Base-by-base conservation (phyloP, 176 grass and related monocot genomes). In the Hordeum marinum region DNA sequence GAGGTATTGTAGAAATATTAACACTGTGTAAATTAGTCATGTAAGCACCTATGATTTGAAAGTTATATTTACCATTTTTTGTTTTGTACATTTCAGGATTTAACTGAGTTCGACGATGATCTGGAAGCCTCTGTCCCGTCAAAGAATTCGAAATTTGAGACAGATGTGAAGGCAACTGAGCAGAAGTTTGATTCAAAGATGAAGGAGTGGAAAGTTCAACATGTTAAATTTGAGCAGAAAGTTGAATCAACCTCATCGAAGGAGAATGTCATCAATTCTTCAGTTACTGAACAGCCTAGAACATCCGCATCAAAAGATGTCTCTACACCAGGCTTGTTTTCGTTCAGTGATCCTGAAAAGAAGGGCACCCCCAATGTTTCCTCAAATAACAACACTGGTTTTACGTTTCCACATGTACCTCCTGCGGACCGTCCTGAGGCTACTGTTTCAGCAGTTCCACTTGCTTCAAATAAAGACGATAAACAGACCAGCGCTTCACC, bases 101-200 rank as follows among this genome's bases (percentile, higher is more conserved):
- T 85, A 25, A 6, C 13, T 14, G 90, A 89, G 46, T 72, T 92
- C 1, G 90, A 92, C 75, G 87, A 89, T 92, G 83, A 89, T 80
- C 68, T 57, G 75, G 90, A 80, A 46, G 18, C 10, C 13, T 23
- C 25, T 64, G 55, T 82, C 66, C 65, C 45, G 67, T 46, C 81
- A 27, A 91, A 84, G 40, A 84, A 55, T 36, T 68, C 63, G 62
- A 8, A 48, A 20, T 65, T 50, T 36, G 85, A 68, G 66, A 58
- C 68, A 42, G 77, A 78, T 78, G 43, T 52, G 72, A 79, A 50
- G 71, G 62, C 39, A 87, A 84, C 40, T 41, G 62, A 63, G 32
- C 52, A 76, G 34, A 87, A 84, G 60, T 15, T 34, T 63, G 85
- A 87, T 57, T 76, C 77, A 75, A 75, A 75, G 26, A 83, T 31